Evolutionary conservation across 495 filamentous ascomycete genomes (phyloP).

Genomic region (Cladorrhinum samala): DNA sequence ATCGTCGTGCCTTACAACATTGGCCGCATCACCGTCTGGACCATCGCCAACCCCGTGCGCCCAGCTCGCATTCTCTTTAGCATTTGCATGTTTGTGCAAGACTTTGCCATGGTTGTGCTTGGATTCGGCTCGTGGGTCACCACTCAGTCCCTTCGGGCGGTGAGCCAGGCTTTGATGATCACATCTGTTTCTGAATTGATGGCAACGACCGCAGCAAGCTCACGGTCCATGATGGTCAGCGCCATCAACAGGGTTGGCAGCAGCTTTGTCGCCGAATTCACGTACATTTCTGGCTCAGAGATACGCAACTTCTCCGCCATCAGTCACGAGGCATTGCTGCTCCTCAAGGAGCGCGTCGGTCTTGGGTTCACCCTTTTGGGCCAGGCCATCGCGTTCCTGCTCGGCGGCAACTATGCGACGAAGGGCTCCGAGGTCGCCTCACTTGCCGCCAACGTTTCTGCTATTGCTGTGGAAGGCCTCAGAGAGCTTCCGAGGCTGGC

Average conservation of each 20-base stretch:
- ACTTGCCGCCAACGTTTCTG: constrained; percentile 1
- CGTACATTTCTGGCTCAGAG: constrained; percentile 33
- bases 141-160: constrained; percentile 5
- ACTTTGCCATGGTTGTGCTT: constrained; percentile 35
- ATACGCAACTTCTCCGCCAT: constrained; percentile 43
- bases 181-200: constrained; percentile 12
- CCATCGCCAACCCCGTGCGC: constrained; percentile 72
- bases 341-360: constrained; percentile 30
- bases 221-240: constrained; percentile 15
- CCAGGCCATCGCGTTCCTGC: constrained; percentile 21
- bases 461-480: constrained; percentile 11
- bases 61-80: constrained; percentile 64
- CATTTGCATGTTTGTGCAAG: constrained; percentile 61
- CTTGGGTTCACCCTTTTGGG: constrained; percentile 21
- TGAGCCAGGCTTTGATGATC: constrained; percentile 17
- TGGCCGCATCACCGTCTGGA: constrained; percentile 74
- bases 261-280: constrained; percentile 34
- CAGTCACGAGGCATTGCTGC: constrained; percentile 41
- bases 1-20: constrained; percentile 89
- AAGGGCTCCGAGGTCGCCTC: constrained; percentile 18
- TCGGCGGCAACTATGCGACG: constrained; percentile 27
- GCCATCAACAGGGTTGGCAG: constrained; percentile 34
- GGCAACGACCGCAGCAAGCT: constrained; percentile 1
- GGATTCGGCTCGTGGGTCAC: constrained; percentile 27
- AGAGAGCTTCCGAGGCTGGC: constrained; percentile 14